Conservation (phyloP, 1,139 yeast genomes). For the Suhomyces coccinellae region DNA sequence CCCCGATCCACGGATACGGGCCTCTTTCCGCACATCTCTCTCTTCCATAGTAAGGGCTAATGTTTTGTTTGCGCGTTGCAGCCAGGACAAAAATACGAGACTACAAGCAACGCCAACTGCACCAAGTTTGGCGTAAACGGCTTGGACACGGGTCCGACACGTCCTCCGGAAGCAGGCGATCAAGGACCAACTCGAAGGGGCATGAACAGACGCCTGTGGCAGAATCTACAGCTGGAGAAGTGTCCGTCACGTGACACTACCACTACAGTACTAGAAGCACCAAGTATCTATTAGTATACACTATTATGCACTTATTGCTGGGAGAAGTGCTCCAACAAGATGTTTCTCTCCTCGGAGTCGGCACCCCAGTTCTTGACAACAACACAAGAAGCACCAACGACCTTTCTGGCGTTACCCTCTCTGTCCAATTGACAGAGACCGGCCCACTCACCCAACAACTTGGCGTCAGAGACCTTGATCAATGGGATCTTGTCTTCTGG, state of each 20-base stretch:
- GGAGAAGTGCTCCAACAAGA: constrained; percentile 95
- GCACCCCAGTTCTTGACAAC: constrained; percentile 99
- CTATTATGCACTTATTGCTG: constrained; percentile 61
- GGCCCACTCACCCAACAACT: constrained; percentile 99
- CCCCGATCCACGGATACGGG: constrained; percentile 46
- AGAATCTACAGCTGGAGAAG: background rate
- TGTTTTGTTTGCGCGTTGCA: constrained; percentile 7
- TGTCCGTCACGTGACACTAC: background rate
- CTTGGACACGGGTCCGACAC: too few species aligned
- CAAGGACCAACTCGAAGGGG: too few species aligned
- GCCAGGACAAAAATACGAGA: constrained; percentile 1
- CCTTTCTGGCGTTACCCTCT: constrained; percentile 99
- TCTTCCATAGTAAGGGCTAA: constrained; percentile 5
- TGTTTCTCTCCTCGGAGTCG: constrained; percentile 97
- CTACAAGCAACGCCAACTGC: background rate
- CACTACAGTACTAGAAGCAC: background rate
- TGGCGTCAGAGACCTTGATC: constrained; percentile 99
- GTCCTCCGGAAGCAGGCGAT: too few species aligned
- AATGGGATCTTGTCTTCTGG: constrained; percentile 96
- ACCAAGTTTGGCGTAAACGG: too few species aligned
- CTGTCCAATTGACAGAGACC: constrained; percentile 99
- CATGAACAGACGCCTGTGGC: background rate
- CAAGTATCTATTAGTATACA: constrained; percentile 15
- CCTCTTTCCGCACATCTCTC: constrained; percentile 15
- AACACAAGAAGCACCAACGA: constrained; percentile 99